A percentile compares a stretch with the other conserved stretches of the same genome.
Conservation (phyloP, 495 filamentous ascomycete genomes). For the Viridothelium virens region DNA sequence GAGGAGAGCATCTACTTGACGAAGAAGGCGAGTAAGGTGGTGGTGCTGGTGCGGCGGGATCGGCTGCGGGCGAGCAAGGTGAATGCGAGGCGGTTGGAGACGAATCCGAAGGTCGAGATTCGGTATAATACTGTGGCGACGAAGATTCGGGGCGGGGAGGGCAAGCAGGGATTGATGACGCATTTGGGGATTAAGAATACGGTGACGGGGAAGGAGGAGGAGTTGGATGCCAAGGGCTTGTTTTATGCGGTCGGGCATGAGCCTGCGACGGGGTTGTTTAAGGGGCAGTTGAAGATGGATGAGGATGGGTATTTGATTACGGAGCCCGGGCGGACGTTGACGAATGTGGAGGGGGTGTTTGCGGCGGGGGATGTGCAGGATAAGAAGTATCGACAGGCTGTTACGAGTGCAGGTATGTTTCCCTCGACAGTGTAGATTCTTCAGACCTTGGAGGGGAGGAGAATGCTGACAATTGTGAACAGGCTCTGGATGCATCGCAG, state of each 20-base stretch:
- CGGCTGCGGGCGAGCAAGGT: conserved; percentile 78
- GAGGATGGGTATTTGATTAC: conserved; percentile 84
- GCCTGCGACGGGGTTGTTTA: conserved; percentile 79
- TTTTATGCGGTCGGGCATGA: conserved; percentile 99
- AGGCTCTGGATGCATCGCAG: conserved; percentile 88
- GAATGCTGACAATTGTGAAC: conserved; percentile 32
- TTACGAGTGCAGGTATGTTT: conserved; percentile 78
- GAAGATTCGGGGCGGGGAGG: conserved; percentile 76
- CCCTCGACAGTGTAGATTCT: neutral
- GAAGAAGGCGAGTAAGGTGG: conserved; percentile 93
- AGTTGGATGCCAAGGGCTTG: conserved; percentile 78
- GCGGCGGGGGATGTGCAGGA: conserved; percentile 98
- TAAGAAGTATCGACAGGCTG: conserved; percentile 94
- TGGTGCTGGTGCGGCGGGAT: conserved; percentile 82
- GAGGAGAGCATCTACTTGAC: conserved; percentile 97
- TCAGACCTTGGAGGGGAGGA: conserved; percentile 4
- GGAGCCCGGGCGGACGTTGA: conserved; percentile 77
- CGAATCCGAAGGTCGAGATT: conserved; percentile 82
- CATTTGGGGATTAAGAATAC: conserved; percentile 72
- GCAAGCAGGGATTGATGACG: conserved; percentile 69
- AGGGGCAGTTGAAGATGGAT: conserved; percentile 79
- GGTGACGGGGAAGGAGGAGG: conserved; percentile 67
- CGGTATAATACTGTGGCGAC: conserved; percentile 71
- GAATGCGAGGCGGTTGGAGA: conserved; percentile 78
- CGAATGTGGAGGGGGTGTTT: conserved; percentile 86